A percentile compares a stretch with the other conserved stretches of the same genome.
Evolutionary conservation across 2,329 filamentous ascomycete genomes (phyloP).

Genomic region (Scytalidium sp.): DNA sequence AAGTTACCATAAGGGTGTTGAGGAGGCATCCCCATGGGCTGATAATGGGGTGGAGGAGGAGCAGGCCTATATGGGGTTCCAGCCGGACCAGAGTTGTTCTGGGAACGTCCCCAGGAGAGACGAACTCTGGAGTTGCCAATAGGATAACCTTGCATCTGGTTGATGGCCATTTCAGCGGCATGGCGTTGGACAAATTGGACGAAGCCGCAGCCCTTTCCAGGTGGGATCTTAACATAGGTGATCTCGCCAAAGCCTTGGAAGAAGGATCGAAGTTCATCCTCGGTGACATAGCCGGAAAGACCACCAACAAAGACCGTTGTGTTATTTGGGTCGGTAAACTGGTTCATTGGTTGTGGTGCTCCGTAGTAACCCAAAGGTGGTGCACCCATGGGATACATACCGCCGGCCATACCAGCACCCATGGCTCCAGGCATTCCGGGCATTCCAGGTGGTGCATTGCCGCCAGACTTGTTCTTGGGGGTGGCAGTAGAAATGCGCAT

Average conservation of each 20-base stretch:
- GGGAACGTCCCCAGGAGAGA: conserved; percentile 93
- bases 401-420: conserved; percentile 41
- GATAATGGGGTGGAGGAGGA: conserved; percentile 73
- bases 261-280: conserved; percentile 99
- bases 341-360: conserved; percentile 86
- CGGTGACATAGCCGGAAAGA: conserved; percentile 94
- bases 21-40: conserved; percentile 50
- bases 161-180: conserved; percentile 99
- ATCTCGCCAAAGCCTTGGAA: conserved; percentile 99
- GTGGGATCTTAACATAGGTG: conserved; percentile 99
- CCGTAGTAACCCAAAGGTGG: conserved; percentile 67
- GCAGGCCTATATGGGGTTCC: conserved; percentile 96
- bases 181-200: conserved; percentile 99
- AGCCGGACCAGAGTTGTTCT: conserved; percentile 97
- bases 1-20: conserved; percentile 30
- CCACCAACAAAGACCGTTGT: conserved; percentile 98
- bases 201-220: conserved; percentile 98
- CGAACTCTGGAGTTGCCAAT: conserved; percentile 98
- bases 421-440: conserved; percentile 44
- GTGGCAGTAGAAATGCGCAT: conserved; percentile 99
- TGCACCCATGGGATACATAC: conserved; percentile 64
- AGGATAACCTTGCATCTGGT: conserved; percentile 99
- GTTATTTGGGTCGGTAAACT: conserved; percentile 99
- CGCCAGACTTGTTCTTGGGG: conserved; percentile 78
- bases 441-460: conserved; percentile 50